Conservation (phyloP, 441 rosid genomes). For the Euphorbia schlechtendalii region DNA sequence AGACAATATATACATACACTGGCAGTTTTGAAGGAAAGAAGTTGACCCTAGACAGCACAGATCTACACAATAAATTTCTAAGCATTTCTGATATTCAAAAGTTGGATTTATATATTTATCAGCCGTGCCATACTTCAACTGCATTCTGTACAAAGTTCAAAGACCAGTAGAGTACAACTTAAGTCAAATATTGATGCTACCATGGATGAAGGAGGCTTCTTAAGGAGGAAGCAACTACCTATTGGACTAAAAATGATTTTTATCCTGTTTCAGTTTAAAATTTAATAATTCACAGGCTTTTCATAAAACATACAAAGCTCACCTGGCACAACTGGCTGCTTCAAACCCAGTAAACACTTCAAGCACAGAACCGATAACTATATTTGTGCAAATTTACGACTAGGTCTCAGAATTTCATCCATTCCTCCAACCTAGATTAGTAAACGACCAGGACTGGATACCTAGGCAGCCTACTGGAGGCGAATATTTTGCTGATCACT, state of each 20-base stretch:
- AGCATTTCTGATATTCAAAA: background rate
- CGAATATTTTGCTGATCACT: background rate
- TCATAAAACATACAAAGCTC: too few species aligned
- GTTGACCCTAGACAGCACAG: background rate
- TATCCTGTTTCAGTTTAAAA: background rate
- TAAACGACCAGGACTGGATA: background rate
- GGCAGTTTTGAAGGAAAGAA: background rate
- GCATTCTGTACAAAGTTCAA: background rate
- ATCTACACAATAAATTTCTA: constrained; percentile 4
- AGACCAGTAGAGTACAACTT: too few species aligned
- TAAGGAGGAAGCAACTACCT: background rate
- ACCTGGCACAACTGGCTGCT: too few species aligned
- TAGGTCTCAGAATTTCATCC: background rate
- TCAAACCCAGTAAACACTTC: too few species aligned
- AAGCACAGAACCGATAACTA: background rate
- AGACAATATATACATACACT: background rate
- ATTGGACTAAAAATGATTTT: background rate
- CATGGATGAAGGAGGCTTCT: background rate
- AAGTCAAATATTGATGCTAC: background rate
- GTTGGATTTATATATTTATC: background rate
- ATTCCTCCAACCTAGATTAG: background rate
- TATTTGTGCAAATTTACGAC: background rate
- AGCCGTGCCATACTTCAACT: background rate
- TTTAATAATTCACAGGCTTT: too few species aligned
- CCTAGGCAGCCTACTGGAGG: background rate